A percentile compares a stretch with the other conserved stretches of the same genome.
Evolutionary conservation across 139 green algal species (phyloP).

Genomic region (Picochlorum sp.): DNA sequence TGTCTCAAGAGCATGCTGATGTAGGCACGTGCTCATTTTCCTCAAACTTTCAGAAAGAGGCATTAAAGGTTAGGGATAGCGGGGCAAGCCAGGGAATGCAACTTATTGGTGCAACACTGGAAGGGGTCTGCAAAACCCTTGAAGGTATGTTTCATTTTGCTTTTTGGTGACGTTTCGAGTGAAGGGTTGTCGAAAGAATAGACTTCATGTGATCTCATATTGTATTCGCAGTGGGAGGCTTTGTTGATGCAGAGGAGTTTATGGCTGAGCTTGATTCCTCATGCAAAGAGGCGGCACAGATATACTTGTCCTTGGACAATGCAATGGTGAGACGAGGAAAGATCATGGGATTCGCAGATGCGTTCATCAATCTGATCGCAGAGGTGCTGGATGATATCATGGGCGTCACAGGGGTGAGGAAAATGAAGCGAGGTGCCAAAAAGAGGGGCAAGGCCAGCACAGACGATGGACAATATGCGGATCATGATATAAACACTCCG

Average conservation of each 20-base stretch:
- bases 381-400: constrained; percentile 14
- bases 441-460: background rate
- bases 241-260: constrained; percentile 22
- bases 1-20: background rate
- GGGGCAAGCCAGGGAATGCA: background rate
- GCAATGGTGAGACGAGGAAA: constrained; percentile 22
- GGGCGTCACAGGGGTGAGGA: background rate
- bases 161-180: background rate
- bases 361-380: constrained; percentile 21
- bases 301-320: constrained; percentile 12
- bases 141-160: background rate
- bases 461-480: background rate
- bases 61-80: background rate
- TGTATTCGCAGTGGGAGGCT: background rate
- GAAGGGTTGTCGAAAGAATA: background rate
- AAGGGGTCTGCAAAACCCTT: background rate
- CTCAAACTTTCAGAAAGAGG: background rate
- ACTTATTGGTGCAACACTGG: background rate
- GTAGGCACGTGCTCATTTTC: background rate
- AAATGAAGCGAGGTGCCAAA: background rate
- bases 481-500: constrained; percentile 1
- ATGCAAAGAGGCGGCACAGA: constrained; percentile 14
- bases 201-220: background rate
- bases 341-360: constrained; percentile 12
- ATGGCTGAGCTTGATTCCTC: constrained; percentile 7